These are phyloP conservation scores for Phytopythium cucurbitacearum DNA, from an alignment of 352 stramenopile genomes.

Conservation along the genomic window DNA sequence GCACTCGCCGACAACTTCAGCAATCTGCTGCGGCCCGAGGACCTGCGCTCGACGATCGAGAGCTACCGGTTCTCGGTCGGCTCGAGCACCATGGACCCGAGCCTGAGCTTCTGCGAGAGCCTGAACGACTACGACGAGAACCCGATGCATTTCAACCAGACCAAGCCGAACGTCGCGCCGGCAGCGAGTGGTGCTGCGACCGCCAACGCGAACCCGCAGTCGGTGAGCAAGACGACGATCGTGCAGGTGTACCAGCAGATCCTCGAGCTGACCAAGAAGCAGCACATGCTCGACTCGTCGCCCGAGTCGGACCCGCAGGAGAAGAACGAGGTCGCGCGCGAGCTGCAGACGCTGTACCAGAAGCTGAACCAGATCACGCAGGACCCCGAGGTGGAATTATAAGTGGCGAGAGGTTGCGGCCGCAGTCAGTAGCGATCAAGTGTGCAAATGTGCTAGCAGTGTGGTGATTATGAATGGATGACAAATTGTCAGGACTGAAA, in stretches of 20 bases:
- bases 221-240: conserved; percentile 33
- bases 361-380: conserved; percentile 36
- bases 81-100: conserved; percentile 21
- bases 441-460: no score
- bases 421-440: no score
- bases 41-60: conserved; percentile 28
- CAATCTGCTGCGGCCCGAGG: conserved; percentile 31
- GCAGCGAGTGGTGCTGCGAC: conserved; percentile 6
- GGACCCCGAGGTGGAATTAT: conserved; percentile 16
- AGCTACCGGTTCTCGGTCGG: conserved; percentile 37
- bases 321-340: conserved; percentile 33
- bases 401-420: not conserved
- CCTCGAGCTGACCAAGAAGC: conserved; percentile 52
- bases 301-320: conserved; percentile 26
- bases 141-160: conserved; percentile 1
- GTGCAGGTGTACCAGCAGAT: conserved; percentile 64
- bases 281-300: conserved; percentile 43
- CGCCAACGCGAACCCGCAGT: conserved; percentile 9
- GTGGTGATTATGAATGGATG: no score
- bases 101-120: conserved; percentile 20
- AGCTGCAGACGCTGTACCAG: conserved; percentile 46
- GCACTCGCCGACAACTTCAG: conserved; percentile 32
- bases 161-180: conserved; percentile 2
- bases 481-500: no score
- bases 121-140: conserved; percentile 19